Evolutionary conservation across 2,329 filamentous ascomycete genomes (phyloP).

Genomic region (Dothideomycetes sp.): DNA sequence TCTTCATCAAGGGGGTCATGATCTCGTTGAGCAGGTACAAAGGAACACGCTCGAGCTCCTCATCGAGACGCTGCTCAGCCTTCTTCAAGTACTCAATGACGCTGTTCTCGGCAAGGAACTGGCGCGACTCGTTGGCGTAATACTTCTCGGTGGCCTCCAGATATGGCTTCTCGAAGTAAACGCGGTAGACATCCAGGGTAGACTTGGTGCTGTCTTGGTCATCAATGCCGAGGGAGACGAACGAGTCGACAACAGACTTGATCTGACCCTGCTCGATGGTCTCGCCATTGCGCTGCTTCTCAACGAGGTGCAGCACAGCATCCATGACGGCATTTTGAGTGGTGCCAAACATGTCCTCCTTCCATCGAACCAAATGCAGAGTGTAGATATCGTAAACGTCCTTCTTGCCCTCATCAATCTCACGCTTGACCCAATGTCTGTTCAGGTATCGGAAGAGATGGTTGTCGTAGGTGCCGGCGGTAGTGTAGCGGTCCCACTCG

Average conservation of each 20-base stretch:
- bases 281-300: conserved; percentile 94
- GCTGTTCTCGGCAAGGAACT: conserved; percentile 92
- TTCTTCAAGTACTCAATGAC: conserved; percentile 99
- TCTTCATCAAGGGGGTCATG: conserved; percentile 69
- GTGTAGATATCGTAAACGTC: conserved; percentile 98
- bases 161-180: conserved; percentile 88
- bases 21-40: conserved; percentile 92
- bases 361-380: conserved; percentile 91
- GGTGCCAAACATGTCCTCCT: conserved; percentile 75
- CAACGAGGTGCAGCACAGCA: conserved; percentile 85
- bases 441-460: conserved; percentile 95
- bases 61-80: conserved; percentile 76
- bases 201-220: conserved; percentile 89
- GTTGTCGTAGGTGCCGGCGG: conserved; percentile 93
- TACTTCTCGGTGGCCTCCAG: conserved; percentile 73
- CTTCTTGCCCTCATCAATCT: conserved; percentile 98
- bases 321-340: conserved; percentile 88
- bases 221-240: conserved; percentile 85
- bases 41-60: conserved; percentile 88
- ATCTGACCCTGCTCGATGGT: conserved; percentile 96
- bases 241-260: conserved; percentile 93
- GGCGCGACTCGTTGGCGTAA: conserved; percentile 85
- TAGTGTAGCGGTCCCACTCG: conserved; percentile 94
- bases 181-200: conserved; percentile 88
- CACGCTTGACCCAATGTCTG: conserved; percentile 95